Evolutionary conservation across 805 yeast genomes (phyloP).

Genomic region (Yamadazyma nakazawae): DNA sequence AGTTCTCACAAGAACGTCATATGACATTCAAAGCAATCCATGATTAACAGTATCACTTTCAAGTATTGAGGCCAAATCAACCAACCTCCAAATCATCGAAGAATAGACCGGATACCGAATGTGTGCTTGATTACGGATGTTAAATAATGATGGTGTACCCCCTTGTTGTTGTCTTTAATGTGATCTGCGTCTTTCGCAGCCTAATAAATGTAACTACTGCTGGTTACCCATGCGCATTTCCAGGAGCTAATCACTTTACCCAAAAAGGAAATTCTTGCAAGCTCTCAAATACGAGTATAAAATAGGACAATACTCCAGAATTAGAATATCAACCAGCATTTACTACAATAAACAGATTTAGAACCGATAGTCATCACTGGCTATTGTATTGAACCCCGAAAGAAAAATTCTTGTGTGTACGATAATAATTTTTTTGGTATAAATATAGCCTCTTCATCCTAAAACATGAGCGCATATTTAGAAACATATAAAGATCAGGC

Average conservation of each 20-base stretch:
- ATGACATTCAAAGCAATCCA: too few relatives aligned
- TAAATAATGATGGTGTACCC: too few relatives aligned
- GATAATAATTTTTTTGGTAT: not conserved
- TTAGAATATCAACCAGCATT: not conserved
- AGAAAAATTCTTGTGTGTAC: not conserved
- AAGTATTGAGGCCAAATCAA: too few relatives aligned
- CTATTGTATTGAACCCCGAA: not conserved
- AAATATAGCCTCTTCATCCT: not conserved
- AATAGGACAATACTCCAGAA: not conserved
- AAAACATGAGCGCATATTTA: constrained; percentile 1
- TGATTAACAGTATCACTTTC: too few relatives aligned
- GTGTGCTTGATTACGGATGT: too few relatives aligned
- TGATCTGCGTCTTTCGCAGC: too few relatives aligned
- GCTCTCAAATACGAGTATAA: not conserved
- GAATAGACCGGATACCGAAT: too few relatives aligned
- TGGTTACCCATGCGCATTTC: not conserved
- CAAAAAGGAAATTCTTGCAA: constrained; percentile 1
- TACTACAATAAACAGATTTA: not conserved
- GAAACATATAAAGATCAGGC: not conserved
- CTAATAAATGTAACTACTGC: not conserved
- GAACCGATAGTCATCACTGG: not conserved
- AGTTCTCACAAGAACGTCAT: too few relatives aligned
- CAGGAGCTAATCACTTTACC: constrained; percentile 2
- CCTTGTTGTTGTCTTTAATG: too few relatives aligned
- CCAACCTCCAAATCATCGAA: too few relatives aligned